A percentile compares a stretch with the other conserved stretches of the same genome.
phyloP scores from a whole-genome alignment of 768 basidiomycete species.

The Boletus subparvulus region DNA sequence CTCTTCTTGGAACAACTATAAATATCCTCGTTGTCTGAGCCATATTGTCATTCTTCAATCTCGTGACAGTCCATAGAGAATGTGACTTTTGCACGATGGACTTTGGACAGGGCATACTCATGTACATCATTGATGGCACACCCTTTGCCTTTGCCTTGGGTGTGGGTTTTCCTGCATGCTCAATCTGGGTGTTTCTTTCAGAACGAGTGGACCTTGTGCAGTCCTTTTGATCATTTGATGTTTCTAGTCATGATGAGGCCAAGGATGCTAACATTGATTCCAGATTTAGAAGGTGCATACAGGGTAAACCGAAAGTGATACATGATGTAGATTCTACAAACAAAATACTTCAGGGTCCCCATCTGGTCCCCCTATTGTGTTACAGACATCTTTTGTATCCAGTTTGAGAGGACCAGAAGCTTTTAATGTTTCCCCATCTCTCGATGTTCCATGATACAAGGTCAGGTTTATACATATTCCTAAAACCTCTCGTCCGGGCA shows the following conservation, averaged over 20 bases:
- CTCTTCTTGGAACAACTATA: too few relatives aligned
- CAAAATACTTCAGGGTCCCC: not conserved
- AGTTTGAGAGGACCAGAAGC: constrained; percentile 25
- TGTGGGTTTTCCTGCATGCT: constrained; percentile 40
- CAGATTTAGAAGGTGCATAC: constrained; percentile 23
- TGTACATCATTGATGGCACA: constrained; percentile 54
- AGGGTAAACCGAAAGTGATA: not conserved
- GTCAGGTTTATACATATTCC: constrained; percentile 19
- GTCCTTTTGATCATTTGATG: constrained; percentile 14
- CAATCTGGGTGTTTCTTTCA: constrained; percentile 48
- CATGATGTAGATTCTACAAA: constrained; percentile 10
- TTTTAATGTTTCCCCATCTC: constrained; percentile 30
- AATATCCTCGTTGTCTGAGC: constrained; percentile 44
- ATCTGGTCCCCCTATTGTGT: not conserved
- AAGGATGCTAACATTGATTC: constrained; percentile 4
- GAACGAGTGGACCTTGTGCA: not conserved
- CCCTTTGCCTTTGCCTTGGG: constrained; percentile 19
- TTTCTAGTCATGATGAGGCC: constrained; percentile 19
- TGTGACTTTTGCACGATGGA: constrained; percentile 51
- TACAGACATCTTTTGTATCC: constrained; percentile 1
- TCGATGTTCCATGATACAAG: constrained; percentile 34
- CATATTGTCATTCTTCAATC: constrained; percentile 27
- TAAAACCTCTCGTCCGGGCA: constrained; percentile 16
- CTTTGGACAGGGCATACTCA: constrained; percentile 53
- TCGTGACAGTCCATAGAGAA: constrained; percentile 62